Conservation (phyloP, 2,329 filamentous ascomycete genomes). For the Aspergillus tubingensis region DNA sequence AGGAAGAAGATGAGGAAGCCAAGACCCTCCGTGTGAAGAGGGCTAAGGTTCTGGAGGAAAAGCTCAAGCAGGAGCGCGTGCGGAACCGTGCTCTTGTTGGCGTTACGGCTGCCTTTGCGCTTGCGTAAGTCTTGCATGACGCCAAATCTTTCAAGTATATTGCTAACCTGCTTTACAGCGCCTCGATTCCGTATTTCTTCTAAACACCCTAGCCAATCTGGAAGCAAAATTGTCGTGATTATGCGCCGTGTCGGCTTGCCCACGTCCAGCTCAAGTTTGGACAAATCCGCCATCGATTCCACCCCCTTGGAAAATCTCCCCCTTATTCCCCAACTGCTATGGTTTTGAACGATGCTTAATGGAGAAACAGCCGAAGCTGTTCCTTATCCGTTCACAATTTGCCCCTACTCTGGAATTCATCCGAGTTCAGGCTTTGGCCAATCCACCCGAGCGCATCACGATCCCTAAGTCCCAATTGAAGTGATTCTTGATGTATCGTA, state of each 20-base stretch:
- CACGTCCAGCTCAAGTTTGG: not conserved
- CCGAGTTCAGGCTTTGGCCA: conserved; percentile 14
- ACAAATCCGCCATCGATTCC: not conserved
- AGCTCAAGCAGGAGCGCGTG: conserved; percentile 82
- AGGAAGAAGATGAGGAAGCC: conserved; percentile 46
- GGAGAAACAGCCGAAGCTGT: not conserved
- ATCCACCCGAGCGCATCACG: conserved; percentile 8
- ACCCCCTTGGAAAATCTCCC: not conserved
- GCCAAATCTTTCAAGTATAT: conserved; percentile 17
- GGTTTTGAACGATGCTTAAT: conserved; percentile 8
- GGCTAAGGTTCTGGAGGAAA: conserved; percentile 67
- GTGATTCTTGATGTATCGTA: conserved; percentile 28
- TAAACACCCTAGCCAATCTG: conserved; percentile 23
- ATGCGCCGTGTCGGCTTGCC: not conserved
- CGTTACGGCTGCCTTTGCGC: conserved; percentile 79
- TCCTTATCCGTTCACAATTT: conserved; percentile 7
- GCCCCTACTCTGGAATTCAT: conserved; percentile 7
- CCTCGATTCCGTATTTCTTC: conserved; percentile 52
- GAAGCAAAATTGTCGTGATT: not conserved
- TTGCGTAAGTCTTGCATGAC: conserved; percentile 70
- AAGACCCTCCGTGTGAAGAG: conserved; percentile 67
- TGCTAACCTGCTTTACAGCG: conserved; percentile 37
- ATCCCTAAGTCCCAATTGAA: conserved; percentile 10
- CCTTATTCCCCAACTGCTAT: not conserved
- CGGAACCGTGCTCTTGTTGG: conserved; percentile 83